Conservation (phyloP, 495 filamentous ascomycete genomes). For the Neurospora sp. region DNA sequence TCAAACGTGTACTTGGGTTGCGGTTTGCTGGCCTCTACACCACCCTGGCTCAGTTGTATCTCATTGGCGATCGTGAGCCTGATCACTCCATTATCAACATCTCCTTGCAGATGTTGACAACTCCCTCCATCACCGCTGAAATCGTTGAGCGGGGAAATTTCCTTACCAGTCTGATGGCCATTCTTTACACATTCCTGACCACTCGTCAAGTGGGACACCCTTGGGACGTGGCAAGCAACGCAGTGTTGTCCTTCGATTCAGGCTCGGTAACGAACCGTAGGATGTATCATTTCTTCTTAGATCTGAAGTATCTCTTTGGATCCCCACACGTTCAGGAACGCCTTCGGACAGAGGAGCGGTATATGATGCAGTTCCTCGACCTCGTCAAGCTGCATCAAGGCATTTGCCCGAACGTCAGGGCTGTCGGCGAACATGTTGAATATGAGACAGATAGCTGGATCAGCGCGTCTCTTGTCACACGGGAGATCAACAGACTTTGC, state of each 20-base stretch:
- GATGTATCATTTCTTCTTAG: constrained; percentile 94
- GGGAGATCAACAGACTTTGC: constrained; percentile 87
- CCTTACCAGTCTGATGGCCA: constrained; percentile 86
- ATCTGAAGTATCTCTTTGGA: constrained; percentile 79
- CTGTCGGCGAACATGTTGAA: constrained; percentile 90
- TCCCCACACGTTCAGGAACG: constrained; percentile 78
- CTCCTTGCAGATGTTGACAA: constrained; percentile 91
- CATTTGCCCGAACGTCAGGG: constrained; percentile 87
- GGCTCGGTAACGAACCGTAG: constrained; percentile 88
- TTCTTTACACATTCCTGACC: constrained; percentile 93
- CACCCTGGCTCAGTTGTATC: constrained; percentile 82
- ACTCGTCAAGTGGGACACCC: constrained; percentile 92
- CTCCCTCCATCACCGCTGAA: constrained; percentile 89
- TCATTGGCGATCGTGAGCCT: constrained; percentile 92
- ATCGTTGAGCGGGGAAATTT: constrained; percentile 95
- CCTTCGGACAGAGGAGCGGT: constrained; percentile 71
- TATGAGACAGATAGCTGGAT: constrained; percentile 99
- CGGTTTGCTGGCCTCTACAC: constrained; percentile 92
- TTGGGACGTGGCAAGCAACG: constrained; percentile 70
- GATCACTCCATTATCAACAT: constrained; percentile 98
- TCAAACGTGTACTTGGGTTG: constrained; percentile 91
- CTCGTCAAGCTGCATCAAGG: constrained; percentile 92
- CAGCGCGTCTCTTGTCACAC: constrained; percentile 82
- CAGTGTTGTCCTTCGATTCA: constrained; percentile 81
- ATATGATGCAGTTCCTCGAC: constrained; percentile 89